Conservation (phyloP, 805 yeast species). For the Nakazawaea ishiwadae region DNA sequence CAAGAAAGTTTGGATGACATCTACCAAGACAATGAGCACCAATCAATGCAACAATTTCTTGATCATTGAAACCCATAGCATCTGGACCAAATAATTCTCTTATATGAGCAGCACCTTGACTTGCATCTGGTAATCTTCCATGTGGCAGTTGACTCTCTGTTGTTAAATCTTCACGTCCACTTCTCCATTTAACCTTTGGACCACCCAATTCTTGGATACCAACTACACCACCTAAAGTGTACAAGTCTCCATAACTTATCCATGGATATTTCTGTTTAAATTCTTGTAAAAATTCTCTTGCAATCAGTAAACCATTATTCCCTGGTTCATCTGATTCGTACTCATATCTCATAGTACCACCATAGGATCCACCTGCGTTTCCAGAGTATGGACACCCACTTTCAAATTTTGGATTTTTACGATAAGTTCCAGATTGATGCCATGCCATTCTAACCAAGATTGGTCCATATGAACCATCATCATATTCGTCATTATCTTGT, state of each 20-base stretch:
- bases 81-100: conserved; percentile 32
- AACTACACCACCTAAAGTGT: conserved; percentile 67
- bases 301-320: conserved; percentile 47
- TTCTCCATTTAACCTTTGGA: conserved; percentile 55
- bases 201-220: conserved; percentile 64
- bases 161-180: conserved; percentile 39
- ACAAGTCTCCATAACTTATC: conserved; percentile 61
- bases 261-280: conserved; percentile 53
- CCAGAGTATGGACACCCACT: conserved; percentile 26
- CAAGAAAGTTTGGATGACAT: conserved; percentile 53
- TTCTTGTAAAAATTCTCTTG: conserved; percentile 52
- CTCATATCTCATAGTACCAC: conserved; percentile 48
- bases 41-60: conserved; percentile 40
- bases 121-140: conserved; percentile 48
- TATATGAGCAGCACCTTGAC: conserved; percentile 39
- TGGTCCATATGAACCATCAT: conserved; percentile 58
- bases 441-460: conserved; percentile 42
- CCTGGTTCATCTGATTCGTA: conserved; percentile 47
- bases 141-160: conserved; percentile 35
- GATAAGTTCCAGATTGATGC: conserved; percentile 47
- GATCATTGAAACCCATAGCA: conserved; percentile 43
- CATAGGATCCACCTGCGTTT: conserved; percentile 41
- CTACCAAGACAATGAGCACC: conserved; percentile 48
- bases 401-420: conserved; percentile 27
- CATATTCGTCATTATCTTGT: conserved; percentile 50